Percentiles rank a stretch among this genome's conserved stretches.
Evolutionary conservation across 164 flowering plant species (phyloP).

Genomic region (Euptelea pleiosperma): DNA sequence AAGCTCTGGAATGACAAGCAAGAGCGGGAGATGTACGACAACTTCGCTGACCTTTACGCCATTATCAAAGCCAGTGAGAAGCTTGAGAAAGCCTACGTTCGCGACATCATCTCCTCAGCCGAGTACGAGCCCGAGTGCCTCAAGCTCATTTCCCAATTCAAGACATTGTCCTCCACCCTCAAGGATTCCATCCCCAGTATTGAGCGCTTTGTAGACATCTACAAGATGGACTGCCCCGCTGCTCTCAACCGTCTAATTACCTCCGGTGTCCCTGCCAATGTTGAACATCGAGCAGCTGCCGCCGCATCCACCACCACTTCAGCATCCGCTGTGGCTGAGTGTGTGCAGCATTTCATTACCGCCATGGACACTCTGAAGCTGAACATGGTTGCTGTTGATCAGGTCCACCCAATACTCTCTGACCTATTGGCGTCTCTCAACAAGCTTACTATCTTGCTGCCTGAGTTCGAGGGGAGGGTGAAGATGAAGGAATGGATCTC

Average conservation of each 20-base stretch:
- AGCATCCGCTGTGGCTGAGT: conserved; percentile 83
- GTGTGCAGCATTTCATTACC: conserved; percentile 86
- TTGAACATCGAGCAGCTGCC: conserved; percentile 75
- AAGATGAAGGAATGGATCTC: conserved; percentile 92
- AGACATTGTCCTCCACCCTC: conserved; percentile 65
- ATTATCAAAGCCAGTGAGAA: conserved; percentile 88
- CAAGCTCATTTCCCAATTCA: conserved; percentile 84
- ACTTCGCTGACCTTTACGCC: conserved; percentile 84
- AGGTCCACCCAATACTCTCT: conserved; percentile 76
- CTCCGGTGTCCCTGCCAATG: conserved; percentile 88
- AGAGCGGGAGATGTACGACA: conserved; percentile 93
- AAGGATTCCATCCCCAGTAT: conserved; percentile 74
- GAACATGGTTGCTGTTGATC: conserved; percentile 90
- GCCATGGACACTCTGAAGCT: conserved; percentile 90
- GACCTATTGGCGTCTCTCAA: conserved; percentile 70
- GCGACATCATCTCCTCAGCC: conserved; percentile 58
- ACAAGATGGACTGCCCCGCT: conserved; percentile 88
- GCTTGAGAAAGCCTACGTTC: conserved; percentile 86
- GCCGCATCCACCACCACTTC: conserved; percentile 49
- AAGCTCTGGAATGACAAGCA: conserved; percentile 96
- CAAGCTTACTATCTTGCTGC: conserved; percentile 63
- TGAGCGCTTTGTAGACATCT: conserved; percentile 79
- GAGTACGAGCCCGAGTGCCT: conserved; percentile 83
- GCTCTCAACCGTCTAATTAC: conserved; percentile 71
- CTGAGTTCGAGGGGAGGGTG: conserved; percentile 79